Base-by-base conservation (phyloP, 192 early-diverging fungal species). In the Blastocladiella britannica region DNA sequence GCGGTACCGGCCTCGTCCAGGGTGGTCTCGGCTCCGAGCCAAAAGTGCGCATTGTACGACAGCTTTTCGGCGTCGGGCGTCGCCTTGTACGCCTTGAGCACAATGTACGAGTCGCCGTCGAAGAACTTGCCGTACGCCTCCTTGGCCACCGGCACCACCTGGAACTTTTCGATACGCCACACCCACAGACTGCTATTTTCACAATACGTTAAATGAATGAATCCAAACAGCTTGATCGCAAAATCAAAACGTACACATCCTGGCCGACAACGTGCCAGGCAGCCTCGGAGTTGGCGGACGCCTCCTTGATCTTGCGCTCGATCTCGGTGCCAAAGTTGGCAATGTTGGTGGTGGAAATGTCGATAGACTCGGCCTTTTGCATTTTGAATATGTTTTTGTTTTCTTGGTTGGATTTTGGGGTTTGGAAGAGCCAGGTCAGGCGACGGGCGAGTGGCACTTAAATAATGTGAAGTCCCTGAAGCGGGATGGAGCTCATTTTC, bases 141-240 rank as follows among this genome's bases (percentile, higher is more conserved):
- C 57, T 75, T 72, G 55, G 82, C 76, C 55, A 74, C 72, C 43
- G 81, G 53, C 22, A 82, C 71, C 12, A 89, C 72, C 51, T 81
- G 56, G 70, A 89, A 89, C 55, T 82, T 63, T 65, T 87, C 84
- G 47, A 89, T 81, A 53, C 87, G 76, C 84, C 84, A 89, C 52
- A 85, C 65, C 64, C 72, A 74, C 28, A 85, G 67, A 25, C 84
- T 82, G 25, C 73, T 80, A 53, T n/a, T 18, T 47, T 24, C 30
- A 25, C 15, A 26, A 57, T 29, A 4, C 12, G 3, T 25, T 5
- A 54, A 26, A 43, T 25, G 9, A 20, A 20, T 18, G 18, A 57
- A n/a, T 25, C 1, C 51, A 53, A 28, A 29, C n/a, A n/a, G 24
- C 26, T 3, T 12, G 3, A 65, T 37, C 53, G 60, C 58, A 12